Conservation (phyloP, 1,284 basidiomycete genomes). For the Melampsora americana region DNA sequence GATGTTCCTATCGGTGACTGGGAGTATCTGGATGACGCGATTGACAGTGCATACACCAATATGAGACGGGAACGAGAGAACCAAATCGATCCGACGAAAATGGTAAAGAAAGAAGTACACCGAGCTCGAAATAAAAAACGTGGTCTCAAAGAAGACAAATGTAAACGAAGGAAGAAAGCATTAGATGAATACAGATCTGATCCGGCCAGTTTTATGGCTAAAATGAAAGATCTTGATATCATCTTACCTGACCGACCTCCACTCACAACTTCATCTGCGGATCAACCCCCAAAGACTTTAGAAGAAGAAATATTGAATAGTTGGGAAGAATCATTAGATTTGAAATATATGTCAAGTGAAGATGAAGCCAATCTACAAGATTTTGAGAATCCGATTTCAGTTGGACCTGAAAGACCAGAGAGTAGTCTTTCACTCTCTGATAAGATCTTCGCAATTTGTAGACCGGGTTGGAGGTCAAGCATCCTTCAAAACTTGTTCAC, state of each 20-base stretch:
- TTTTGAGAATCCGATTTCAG: slow-evolving; percentile 23
- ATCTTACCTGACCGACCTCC: slow-evolving; percentile 11
- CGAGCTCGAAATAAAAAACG: slow-evolving; percentile 37
- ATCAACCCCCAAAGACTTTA: neutral
- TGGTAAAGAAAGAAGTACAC: slow-evolving; percentile 42
- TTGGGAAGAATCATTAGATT: slow-evolving; percentile 37
- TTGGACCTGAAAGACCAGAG: slow-evolving; percentile 17
- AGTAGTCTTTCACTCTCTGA: slow-evolving; percentile 29
- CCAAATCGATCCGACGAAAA: slow-evolving; percentile 29
- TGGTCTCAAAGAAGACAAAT: slow-evolving; percentile 39
- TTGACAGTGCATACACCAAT: slow-evolving; percentile 38
- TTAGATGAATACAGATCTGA: slow-evolving; percentile 29
- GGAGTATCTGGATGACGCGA: slow-evolving; percentile 37
- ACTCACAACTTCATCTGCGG: neutral
- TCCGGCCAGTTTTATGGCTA: slow-evolving; percentile 4
- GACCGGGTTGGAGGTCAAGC: slow-evolving; percentile 20
- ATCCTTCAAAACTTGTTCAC: slow-evolving; percentile 25
- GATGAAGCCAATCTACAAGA: slow-evolving; percentile 31
- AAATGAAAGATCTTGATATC: slow-evolving; percentile 15
- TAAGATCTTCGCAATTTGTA: slow-evolving; percentile 42
- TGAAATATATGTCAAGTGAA: slow-evolving; percentile 42
- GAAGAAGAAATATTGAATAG: neutral
- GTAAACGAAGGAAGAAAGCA: slow-evolving; percentile 25
- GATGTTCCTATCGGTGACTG: slow-evolving; percentile 31
- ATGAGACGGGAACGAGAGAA: slow-evolving; percentile 41